Percentiles rank a stretch among this genome's conserved stretches.
phyloP scores from a whole-genome alignment of 2,329 filamentous ascomycete genomes.

The Penicillium oxalicum region DNA sequence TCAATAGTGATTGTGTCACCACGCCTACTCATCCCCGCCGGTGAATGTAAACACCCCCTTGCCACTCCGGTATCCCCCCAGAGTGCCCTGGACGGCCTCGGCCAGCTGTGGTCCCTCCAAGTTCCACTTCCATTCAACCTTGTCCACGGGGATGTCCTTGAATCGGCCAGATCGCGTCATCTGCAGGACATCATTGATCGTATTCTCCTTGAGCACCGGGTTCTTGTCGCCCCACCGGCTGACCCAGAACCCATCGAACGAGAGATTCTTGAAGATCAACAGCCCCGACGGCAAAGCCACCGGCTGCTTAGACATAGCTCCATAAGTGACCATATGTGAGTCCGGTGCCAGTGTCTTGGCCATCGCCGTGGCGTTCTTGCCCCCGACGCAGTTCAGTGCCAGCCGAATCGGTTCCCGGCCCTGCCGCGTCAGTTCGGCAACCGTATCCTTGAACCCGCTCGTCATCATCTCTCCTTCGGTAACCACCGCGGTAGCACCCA shows the following conservation, averaged over 20 bases:
- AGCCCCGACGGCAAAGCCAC: conserved; percentile 73
- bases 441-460: conserved; percentile 42
- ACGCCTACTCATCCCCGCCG: conserved; percentile 28
- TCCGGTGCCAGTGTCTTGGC: conserved; percentile 65
- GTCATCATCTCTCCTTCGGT: conserved; percentile 54
- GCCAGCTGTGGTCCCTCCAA: conserved; percentile 65
- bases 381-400: conserved; percentile 89
- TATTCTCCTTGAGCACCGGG: conserved; percentile 65
- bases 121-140: conserved; percentile 76
- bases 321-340: conserved; percentile 83
- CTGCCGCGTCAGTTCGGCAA: conserved; percentile 63
- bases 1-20: background rate
- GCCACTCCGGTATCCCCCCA: conserved; percentile 76
- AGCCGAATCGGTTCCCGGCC: conserved; percentile 68
- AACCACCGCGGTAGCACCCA: conserved; percentile 60
- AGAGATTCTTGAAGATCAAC: conserved; percentile 88
- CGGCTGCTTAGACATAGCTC: conserved; percentile 88
- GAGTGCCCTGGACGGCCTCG: conserved; percentile 71
- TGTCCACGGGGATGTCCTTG: conserved; percentile 72
- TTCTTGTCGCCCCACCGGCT: conserved; percentile 79
- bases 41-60: conserved; percentile 88
- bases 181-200: conserved; percentile 76
- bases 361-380: conserved; percentile 72
- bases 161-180: conserved; percentile 72
- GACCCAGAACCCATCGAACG: conserved; percentile 92